These are phyloP conservation scores for Serendipita vermifera DNA, from an alignment of 768 basidiomycete species.

Conservation along the genomic window DNA sequence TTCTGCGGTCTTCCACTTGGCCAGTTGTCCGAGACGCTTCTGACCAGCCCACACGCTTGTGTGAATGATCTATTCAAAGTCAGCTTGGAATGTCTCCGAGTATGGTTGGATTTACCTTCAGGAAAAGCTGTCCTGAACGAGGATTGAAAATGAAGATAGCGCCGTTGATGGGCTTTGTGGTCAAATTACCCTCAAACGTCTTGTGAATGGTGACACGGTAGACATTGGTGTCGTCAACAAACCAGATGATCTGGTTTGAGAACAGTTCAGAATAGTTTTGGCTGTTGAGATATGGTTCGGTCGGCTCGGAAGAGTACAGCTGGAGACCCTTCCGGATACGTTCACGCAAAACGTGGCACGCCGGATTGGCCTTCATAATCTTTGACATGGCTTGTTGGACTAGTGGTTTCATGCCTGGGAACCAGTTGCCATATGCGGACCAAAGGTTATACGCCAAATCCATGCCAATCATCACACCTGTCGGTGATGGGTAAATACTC, in stretches of 20 bases:
- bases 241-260: slow-evolving; percentile 99
- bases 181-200: slow-evolving; percentile 99
- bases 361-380: slow-evolving; percentile 99
- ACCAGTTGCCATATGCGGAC: slow-evolving; percentile 98
- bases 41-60: slow-evolving; percentile 99
- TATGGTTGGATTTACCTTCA: slow-evolving; percentile 39
- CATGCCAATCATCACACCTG: slow-evolving; percentile 98
- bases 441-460: slow-evolving; percentile 96
- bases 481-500: slow-evolving; percentile 98
- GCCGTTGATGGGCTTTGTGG: slow-evolving; percentile 96
- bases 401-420: slow-evolving; percentile 96
- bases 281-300: slow-evolving; percentile 97
- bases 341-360: slow-evolving; percentile 91
- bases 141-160: slow-evolving; percentile 99
- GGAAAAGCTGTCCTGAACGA: slow-evolving; percentile 91
- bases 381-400: slow-evolving; percentile 99
- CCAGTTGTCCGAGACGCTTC: slow-evolving; percentile 97
- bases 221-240: slow-evolving; percentile 99
- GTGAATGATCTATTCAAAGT: slow-evolving; percentile 82
- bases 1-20: slow-evolving; percentile 99
- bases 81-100: neutral
- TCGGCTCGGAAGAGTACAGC: slow-evolving; percentile 96
- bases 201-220: slow-evolving; percentile 99
- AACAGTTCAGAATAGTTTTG: slow-evolving; percentile 93
- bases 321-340: slow-evolving; percentile 98